Conservation (phyloP, 2,329 filamentous ascomycete genomes). For the Periglandula ipomoeae region DNA sequence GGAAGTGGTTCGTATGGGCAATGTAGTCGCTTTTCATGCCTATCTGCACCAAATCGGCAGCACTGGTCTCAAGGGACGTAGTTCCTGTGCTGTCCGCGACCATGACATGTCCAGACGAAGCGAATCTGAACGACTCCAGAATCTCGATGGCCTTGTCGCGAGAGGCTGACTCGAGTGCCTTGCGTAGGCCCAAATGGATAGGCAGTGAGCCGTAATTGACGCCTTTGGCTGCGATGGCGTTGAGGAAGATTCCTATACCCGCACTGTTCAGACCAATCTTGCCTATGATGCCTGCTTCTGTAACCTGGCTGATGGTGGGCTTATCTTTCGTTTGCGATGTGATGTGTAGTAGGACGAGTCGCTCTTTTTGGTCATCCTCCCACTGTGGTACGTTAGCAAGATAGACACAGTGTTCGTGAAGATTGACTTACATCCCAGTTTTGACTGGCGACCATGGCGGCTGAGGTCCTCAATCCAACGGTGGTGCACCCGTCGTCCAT, state of each 20-base stretch:
- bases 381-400: constrained; percentile 36
- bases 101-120: background rate
- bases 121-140: background rate
- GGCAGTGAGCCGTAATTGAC: constrained; percentile 43
- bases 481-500: constrained; percentile 49
- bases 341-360: background rate
- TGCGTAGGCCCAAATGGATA: constrained; percentile 51
- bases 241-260: constrained; percentile 51
- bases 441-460: constrained; percentile 35
- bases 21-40: background rate
- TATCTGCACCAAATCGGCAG: background rate
- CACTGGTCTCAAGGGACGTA: background rate
- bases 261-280: constrained; percentile 55
- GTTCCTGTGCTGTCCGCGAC: background rate
- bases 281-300: constrained; percentile 51
- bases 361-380: background rate
- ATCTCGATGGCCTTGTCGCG: background rate
- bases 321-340: constrained; percentile 33
- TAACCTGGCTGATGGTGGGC: constrained; percentile 41
- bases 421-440: constrained; percentile 43
- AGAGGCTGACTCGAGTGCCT: constrained; percentile 43
- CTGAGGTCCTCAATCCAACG: constrained; percentile 26
- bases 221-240: constrained; percentile 50
- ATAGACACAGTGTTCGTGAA: no score
- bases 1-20: background rate